Evolutionary conservation across 768 basidiomycete genomes (phyloP).

Genomic region (Pisolithus marmoratus): DNA sequence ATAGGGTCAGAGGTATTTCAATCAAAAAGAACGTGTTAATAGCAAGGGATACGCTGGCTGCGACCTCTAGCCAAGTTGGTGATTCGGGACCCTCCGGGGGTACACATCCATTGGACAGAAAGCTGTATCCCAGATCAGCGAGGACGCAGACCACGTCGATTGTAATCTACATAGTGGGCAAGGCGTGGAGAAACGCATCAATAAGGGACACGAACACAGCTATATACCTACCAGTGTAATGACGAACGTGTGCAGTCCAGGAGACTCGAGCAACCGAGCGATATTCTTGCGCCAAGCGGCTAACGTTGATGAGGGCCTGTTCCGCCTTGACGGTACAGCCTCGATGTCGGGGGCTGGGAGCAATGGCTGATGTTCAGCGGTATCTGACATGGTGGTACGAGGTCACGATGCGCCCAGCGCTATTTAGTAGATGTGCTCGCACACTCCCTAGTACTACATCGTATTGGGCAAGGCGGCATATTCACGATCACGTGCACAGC

Average conservation of each 20-base stretch:
- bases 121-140: conserved; percentile 61
- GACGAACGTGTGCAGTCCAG: conserved; percentile 48
- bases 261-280: conserved; percentile 48
- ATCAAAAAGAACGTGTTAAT: conserved; percentile 71
- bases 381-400: conserved; percentile 27
- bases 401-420: conserved; percentile 11
- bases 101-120: conserved; percentile 51
- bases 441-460: background rate
- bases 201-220: conserved; percentile 16
- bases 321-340: conserved; percentile 4
- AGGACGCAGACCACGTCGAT: conserved; percentile 70
- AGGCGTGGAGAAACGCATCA: conserved; percentile 2
- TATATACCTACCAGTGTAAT: conserved; percentile 46
- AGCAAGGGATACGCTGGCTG: conserved; percentile 54
- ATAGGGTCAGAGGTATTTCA: conserved; percentile 69
- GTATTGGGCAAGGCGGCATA: conserved; percentile 1
- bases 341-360: conserved; percentile 29
- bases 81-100: conserved; percentile 35
- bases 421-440: background rate
- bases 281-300: conserved; percentile 28
- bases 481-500: conserved; percentile 20
- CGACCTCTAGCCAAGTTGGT: conserved; percentile 58
- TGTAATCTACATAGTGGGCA: conserved; percentile 40
- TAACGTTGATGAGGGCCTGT: background rate
- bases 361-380: conserved; percentile 45